A percentile compares a stretch with the other conserved stretches of the same genome.
These are phyloP conservation scores for Ustilago hordei DNA, from an alignment of 1,284 basidiomycete species.

Conservation along the genomic window DNA sequence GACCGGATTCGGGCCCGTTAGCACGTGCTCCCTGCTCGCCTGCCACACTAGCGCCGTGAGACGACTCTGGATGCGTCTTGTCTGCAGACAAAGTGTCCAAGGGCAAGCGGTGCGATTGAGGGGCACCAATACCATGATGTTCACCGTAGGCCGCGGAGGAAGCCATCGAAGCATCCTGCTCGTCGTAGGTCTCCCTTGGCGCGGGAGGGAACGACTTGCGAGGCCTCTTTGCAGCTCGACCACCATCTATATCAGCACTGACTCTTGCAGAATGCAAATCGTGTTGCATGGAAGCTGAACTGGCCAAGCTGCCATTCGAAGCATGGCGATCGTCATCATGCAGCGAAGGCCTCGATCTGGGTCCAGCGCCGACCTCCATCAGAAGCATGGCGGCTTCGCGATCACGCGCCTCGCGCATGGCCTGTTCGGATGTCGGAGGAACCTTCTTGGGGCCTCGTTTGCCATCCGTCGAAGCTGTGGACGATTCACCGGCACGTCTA, in stretches of 20 bases:
- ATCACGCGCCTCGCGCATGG: slow-evolving; percentile 57
- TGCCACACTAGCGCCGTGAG: slow-evolving; percentile 7
- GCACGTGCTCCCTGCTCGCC: slow-evolving; percentile 35
- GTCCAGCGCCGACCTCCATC: slow-evolving; percentile 63
- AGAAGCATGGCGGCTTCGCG: slow-evolving; percentile 67
- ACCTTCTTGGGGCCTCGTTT: slow-evolving; percentile 40
- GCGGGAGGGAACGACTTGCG: slow-evolving; percentile 37
- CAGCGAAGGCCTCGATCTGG: slow-evolving; percentile 19
- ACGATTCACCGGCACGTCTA: slow-evolving; percentile 24
- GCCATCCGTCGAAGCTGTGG: slow-evolving; percentile 18
- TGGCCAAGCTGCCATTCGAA: slow-evolving; percentile 13
- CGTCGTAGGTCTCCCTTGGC: slow-evolving; percentile 30
- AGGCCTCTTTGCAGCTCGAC: slow-evolving; percentile 35
- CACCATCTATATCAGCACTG: slow-evolving; percentile 20
- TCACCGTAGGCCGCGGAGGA: slow-evolving; percentile 11
- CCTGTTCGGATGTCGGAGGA: slow-evolving; percentile 34
- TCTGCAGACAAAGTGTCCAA: slow-evolving; percentile 20
- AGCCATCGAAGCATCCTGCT: slow-evolving; percentile 16
- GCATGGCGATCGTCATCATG: slow-evolving; percentile 37
- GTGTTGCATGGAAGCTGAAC: slow-evolving; percentile 32
- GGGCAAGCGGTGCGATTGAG: slow-evolving; percentile 27
- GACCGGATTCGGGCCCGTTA: slow-evolving; percentile 10
- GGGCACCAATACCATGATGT: not conserved
- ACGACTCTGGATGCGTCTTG: slow-evolving; percentile 20
- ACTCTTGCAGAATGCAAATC: slow-evolving; percentile 32